Base-by-base conservation (phyloP, 2,329 filamentous ascomycete species). In the Westerdykella sp. region DNA sequence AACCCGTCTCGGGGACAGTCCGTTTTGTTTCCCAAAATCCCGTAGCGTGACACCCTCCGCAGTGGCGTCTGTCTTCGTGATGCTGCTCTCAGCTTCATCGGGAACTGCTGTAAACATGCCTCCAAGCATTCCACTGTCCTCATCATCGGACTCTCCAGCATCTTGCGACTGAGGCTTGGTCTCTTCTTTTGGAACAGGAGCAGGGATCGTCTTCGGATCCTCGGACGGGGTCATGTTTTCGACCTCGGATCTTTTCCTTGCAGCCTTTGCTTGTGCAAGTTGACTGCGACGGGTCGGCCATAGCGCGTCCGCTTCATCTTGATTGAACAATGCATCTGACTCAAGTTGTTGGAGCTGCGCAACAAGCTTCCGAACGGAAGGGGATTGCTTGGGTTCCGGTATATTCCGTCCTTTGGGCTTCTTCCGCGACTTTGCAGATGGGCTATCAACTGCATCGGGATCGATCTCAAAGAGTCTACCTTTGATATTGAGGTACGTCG, bases 1-100 rank as follows among this genome's bases (percentile, higher is more conserved):
- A 22, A 87, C 76, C 51, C 85, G 78, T 48, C 81, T 79, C 13
- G 91, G 90, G 54, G 73, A 85, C 23, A 95, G 68, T 6, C 91
- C 90, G 12, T 79, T 78, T 73, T 81, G 83, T 63, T 87, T 88
- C 1, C 87, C 89, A 73, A 97, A 96, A 56, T 96, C 85, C 35
- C 86, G 76, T 39, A 95, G 76, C 1, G 72, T 76, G 4, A 88
- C 67, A 44, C 76, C 80, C 5, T 70, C 62, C 1, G 79, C 76
- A 50, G 39, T 50, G 39, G 32, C 47, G 43, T 42, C 40, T 5
- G 49, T 40, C 21, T 37, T 16, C 55, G 59, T 31, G 5, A 23
- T 9, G 9, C 48, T 55, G 3, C 49, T 49, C 13, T 79, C 35
- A 21, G 62, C 59, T 32, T 67, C 49, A n/a, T 66, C 63, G 21